Evolutionary conservation across 2,329 filamentous ascomycete genomes (phyloP).

Genomic region (Botrytis galanthina): DNA sequence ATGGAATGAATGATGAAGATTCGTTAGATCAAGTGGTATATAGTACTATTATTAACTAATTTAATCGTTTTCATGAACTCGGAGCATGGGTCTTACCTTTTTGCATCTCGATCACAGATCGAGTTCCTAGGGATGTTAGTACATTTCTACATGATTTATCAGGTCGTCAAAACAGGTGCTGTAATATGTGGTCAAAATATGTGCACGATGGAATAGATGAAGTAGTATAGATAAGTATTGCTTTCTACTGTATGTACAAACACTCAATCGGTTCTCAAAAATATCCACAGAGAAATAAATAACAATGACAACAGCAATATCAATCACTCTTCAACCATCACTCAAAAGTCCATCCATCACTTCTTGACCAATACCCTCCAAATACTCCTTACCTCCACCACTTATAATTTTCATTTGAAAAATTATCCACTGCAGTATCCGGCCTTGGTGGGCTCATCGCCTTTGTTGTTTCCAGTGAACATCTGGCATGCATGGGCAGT

Average conservation of each 20-base stretch:
- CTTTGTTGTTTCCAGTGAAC: neutral
- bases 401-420: neutral
- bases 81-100: too few species aligned
- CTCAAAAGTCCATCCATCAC: neutral
- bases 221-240: neutral
- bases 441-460: neutral
- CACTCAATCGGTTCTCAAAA: neutral
- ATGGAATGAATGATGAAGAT: neutral
- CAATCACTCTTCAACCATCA: neutral
- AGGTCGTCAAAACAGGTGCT: neutral
- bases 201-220: neutral
- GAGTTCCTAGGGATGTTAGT: neutral
- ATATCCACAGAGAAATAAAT: neutral
- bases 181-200: neutral
- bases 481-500: neutral
- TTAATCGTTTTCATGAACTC: neutral
- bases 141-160: neutral
- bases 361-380: too few species aligned
- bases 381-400: neutral
- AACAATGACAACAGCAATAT: neutral
- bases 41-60: neutral
- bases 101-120: neutral
- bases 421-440: neutral
- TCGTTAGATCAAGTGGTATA: neutral
- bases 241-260: neutral